These are phyloP conservation scores for Phytophthora capsici DNA, from an alignment of 352 stramenopile genomes.

Conservation along the genomic window DNA sequence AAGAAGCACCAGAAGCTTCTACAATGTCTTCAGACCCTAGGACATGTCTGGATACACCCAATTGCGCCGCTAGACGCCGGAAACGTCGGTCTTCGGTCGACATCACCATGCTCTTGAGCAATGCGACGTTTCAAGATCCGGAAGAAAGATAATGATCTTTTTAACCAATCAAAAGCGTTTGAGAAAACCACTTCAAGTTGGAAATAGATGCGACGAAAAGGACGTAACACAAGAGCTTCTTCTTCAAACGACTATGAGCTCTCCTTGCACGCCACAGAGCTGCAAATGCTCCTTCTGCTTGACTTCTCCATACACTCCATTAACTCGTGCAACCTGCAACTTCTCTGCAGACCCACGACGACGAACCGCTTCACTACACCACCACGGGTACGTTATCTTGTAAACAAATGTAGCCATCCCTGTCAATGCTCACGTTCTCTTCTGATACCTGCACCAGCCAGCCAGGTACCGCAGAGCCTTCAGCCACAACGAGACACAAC, in stretches of 20 bases:
- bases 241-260: conserved; percentile 6
- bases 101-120: conserved; percentile 12
- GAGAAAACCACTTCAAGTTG: background rate
- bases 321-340: no score
- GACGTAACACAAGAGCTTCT: conserved; percentile 3
- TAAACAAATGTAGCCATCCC: background rate
- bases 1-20: background rate
- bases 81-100: conserved; percentile 41
- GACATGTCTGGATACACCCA: conserved; percentile 62
- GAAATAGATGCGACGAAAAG: conserved; percentile 36
- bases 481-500: conserved; percentile 53
- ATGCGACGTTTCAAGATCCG: conserved; percentile 31
- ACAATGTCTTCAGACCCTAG: conserved; percentile 23
- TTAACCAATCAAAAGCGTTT: no score
- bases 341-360: background rate
- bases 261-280: background rate
- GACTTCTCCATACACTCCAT: no score
- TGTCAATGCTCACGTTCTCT: background rate
- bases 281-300: no score
- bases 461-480: conserved; percentile 52
- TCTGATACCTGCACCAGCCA: conserved; percentile 31
- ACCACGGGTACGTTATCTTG: conserved; percentile 33
- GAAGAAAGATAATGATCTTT: no score
- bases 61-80: conserved; percentile 51
- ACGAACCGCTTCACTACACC: conserved; percentile 34